phyloP scores from a whole-genome alignment of 2,329 filamentous ascomycete species.

The Penicillium sclerotiorum region DNA sequence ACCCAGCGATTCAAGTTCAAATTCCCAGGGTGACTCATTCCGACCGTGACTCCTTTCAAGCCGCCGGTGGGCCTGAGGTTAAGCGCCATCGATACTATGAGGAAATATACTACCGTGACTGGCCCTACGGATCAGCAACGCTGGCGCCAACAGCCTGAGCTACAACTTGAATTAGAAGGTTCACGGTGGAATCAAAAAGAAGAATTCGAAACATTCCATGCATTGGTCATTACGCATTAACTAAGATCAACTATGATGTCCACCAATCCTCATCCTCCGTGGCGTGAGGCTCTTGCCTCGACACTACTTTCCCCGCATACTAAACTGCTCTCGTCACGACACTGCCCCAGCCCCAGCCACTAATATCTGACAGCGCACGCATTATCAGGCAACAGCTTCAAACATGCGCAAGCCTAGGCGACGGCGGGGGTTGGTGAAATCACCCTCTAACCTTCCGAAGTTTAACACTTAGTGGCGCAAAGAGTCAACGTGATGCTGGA shows the following conservation, averaged over 20 bases:
- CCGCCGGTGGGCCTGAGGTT: too few species aligned
- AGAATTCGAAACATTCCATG: too few species aligned
- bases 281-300: background rate
- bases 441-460: background rate
- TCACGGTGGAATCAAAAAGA: background rate
- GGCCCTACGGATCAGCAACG: too few species aligned
- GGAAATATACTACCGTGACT: too few species aligned
- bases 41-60: too few species aligned
- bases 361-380: background rate
- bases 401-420: background rate
- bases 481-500: slow-evolving; percentile 34
- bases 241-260: background rate
- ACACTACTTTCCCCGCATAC: background rate
- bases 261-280: background rate
- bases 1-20: too few species aligned
- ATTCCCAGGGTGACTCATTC: too few species aligned
- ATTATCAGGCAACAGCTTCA: background rate
- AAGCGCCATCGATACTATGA: too few species aligned
- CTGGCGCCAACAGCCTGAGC: background rate
- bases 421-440: too few species aligned
- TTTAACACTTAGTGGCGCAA: slow-evolving; percentile 31
- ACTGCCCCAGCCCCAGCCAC: background rate
- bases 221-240: background rate
- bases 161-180: background rate
- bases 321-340: background rate